Base-by-base conservation (phyloP, 2,329 filamentous ascomycete genomes). In the Cyphellophora europaea region DNA sequence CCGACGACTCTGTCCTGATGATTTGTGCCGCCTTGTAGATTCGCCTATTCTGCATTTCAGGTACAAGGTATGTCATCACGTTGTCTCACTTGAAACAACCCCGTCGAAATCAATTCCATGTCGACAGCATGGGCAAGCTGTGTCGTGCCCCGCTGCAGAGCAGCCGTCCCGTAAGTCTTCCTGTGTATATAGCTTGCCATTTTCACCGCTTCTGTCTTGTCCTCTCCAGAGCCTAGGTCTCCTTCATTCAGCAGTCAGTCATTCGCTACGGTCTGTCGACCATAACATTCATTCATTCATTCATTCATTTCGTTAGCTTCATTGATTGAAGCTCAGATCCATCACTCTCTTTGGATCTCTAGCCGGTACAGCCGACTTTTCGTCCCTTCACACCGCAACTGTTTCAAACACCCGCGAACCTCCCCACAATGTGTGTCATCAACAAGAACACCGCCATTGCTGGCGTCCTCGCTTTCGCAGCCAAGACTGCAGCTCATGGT, bases 401-500 rank as follows among this genome's bases (percentile, higher is more conserved):
- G 21, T 25, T 25, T 25, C 21, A n/a, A 25, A 25, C 28, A 6
- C 21, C 15, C 10, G 28, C 19, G 19, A 33, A 19, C 10, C 21
- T 11, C 14, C 13, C 12, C 13, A 37, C 2, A 27, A 45, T 45
- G 37, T 40, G 41, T 30, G 23, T 35, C 19, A 18, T 37, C 8
- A 25, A n/a, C 33, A 43, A 32, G 27, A 25, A 25, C n/a, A 29
- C 38, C 12, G 32, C 36, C 16, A 32, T 43, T 17, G 16, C 43
- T 16, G 33, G 42, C 27, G 42, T 33, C 13, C 45, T 60, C 17
- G 51, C 47, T 31, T 55, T 58, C 27, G 48, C 56, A 40, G 51
- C 56, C 30, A 45, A 56, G 39, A 58, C 57, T 31, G 50, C 55
- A 36, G 60, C 55, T 31, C 60, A 63, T 43, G 60, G 60, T 31